Evolutionary conservation across 306 rosid genomes (phyloP).

Genomic region (Sphenostylis stenocarpa): DNA sequence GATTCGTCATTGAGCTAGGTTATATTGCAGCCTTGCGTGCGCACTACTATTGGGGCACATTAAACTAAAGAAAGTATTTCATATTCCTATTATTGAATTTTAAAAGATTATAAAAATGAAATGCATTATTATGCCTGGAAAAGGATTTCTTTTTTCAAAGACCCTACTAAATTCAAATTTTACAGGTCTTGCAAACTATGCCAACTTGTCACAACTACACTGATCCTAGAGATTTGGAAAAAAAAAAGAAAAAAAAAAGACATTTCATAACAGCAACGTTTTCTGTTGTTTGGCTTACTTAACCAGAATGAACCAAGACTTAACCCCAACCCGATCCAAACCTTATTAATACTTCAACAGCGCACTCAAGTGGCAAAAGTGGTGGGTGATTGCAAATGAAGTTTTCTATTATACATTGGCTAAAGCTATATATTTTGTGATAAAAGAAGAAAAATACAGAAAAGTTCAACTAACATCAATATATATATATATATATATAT

Average conservation of each 20-base stretch:
- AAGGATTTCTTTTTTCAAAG: neutral
- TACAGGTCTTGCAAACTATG: neutral
- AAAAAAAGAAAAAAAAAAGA: neutral
- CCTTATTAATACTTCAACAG: neutral
- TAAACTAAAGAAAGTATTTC: neutral
- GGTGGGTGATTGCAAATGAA: constrained; percentile 2
- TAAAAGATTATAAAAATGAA: neutral
- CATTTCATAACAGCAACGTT: neutral
- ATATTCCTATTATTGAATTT: neutral
- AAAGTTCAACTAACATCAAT: neutral
- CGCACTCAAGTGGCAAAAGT: neutral
- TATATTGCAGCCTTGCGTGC: neutral
- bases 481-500: no score
- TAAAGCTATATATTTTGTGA: neutral
- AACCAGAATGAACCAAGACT: constrained; percentile 1
- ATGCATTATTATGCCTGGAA: neutral
- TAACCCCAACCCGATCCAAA: neutral
- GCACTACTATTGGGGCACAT: neutral
- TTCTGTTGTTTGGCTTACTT: neutral
- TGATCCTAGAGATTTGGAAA: neutral
- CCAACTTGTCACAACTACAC: neutral
- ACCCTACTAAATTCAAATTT: neutral
- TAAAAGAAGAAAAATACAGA: neutral
- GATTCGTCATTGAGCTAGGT: neutral
- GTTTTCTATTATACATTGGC: neutral